These are phyloP conservation scores for Penicillium freii DNA, from an alignment of 2,329 filamentous ascomycete species.

Conservation along the genomic window DNA sequence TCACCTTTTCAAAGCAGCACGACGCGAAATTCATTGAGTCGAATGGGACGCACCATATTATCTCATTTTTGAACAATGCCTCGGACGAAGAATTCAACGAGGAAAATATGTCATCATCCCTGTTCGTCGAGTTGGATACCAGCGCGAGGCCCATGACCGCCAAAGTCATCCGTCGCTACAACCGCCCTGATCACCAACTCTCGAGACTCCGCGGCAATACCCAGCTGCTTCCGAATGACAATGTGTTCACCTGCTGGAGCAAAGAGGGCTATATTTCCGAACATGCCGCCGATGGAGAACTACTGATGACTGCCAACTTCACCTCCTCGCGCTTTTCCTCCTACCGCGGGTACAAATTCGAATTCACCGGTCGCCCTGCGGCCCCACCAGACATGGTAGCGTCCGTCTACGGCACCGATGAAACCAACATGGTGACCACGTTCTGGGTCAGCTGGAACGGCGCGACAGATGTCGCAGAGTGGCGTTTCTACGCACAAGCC, in stretches of 20 bases:
- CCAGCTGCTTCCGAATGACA: slow-evolving; percentile 35
- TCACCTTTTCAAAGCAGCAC: slow-evolving; percentile 39
- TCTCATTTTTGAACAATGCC: slow-evolving; percentile 37
- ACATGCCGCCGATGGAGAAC: slow-evolving; percentile 27
- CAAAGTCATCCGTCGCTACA: slow-evolving; percentile 26
- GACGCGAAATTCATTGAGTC: slow-evolving; percentile 35
- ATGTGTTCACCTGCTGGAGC: slow-evolving; percentile 40
- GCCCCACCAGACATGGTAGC: slow-evolving; percentile 32
- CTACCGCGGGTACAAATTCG: slow-evolving; percentile 42
- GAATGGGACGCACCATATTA: slow-evolving; percentile 30
- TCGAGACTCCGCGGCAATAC: slow-evolving; percentile 37
- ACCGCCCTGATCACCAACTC: slow-evolving; percentile 33
- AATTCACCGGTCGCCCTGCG: slow-evolving; percentile 35
- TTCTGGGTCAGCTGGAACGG: slow-evolving; percentile 40
- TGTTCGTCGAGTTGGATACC: slow-evolving; percentile 34
- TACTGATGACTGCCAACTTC: slow-evolving; percentile 36
- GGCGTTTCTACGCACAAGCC: slow-evolving; percentile 35
- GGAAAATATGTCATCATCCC: slow-evolving; percentile 28
- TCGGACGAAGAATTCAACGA: slow-evolving; percentile 30
- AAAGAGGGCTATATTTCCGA: slow-evolving; percentile 36
- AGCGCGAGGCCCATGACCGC: slow-evolving; percentile 28
- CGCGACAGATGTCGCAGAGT: slow-evolving; percentile 38
- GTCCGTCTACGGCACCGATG: slow-evolving; percentile 29
- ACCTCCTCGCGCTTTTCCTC: slow-evolving; percentile 33
- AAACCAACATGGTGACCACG: slow-evolving; percentile 28